These are phyloP conservation scores for Phytophthora sp. DNA, from an alignment of 352 stramenopile genomes.

Conservation along the genomic window DNA sequence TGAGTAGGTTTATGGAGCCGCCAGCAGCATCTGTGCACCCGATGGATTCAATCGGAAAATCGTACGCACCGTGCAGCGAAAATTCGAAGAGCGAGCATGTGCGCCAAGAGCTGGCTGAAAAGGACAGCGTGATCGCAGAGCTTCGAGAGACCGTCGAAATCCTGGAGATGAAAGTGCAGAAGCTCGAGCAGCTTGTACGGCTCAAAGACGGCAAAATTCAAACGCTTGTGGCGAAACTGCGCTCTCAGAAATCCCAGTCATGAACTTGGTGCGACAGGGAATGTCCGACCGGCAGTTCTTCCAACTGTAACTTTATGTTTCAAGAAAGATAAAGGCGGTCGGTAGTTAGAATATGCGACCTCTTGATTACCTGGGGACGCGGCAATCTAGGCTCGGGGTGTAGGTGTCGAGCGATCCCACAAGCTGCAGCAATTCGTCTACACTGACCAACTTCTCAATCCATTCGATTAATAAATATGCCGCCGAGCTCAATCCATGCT, in stretches of 20 bases:
- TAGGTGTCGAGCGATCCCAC: too few relatives aligned
- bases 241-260: conserved; percentile 68
- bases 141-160: conserved; percentile 92
- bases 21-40: conserved; percentile 26
- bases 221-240: conserved; percentile 85
- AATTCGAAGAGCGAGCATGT: conserved; percentile 25
- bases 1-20: conserved; percentile 20
- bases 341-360: too few relatives aligned
- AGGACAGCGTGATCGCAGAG: conserved; percentile 85
- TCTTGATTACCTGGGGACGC: too few relatives aligned
- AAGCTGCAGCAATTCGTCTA: too few relatives aligned
- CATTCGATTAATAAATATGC: too few relatives aligned
- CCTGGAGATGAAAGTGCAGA: conserved; percentile 94
- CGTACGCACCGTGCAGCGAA: conserved; percentile 28
- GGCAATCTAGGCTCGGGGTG: too few relatives aligned
- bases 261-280: conserved; percentile 13
- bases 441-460: too few relatives aligned
- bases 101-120: conserved; percentile 61
- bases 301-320: too few relatives aligned
- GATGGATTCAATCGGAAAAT: conserved; percentile 36
- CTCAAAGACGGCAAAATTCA: conserved; percentile 95
- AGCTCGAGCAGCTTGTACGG: conserved; percentile 94
- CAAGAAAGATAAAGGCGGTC: too few relatives aligned
- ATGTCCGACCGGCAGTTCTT: too few relatives aligned
- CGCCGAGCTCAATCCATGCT: too few relatives aligned